Evolutionary conservation across 768 basidiomycete species (phyloP), one percentile per base, ranked within the genome.

Genomic region (Termitomyces sp.): DNA sequence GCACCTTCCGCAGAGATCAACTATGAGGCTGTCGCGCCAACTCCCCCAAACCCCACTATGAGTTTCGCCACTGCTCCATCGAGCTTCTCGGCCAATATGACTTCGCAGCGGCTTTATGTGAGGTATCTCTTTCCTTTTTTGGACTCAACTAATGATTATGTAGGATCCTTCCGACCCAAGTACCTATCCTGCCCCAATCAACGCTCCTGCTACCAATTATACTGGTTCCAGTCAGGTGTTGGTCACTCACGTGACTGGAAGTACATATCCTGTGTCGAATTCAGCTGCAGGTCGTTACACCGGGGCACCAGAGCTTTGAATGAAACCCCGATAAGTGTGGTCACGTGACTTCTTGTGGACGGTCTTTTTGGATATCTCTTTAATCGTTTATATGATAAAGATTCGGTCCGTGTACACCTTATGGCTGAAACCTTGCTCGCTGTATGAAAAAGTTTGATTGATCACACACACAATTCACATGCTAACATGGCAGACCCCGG

Each of bases 111-210:
- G 57, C 63, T 73, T 47, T 78, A 79, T 58, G 78, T 79, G 62
- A 67, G 75, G 62, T 17, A 19, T 3, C 12, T 19, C 28, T 21
- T 31, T 19, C 28, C n/a, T 38, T 41, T n/a, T 30, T 28, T 21
- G 17, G 47, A 33, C 19, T 44, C 47, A 14, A 52, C 33, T 54
- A 37, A 54, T 45, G 37, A 38, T 21, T 38, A 26, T 60, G 42
- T 46, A 76, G 71, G 64, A 75, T 52, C 71, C 71, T 42, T 71
- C 73, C 41, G 75, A 78, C 60, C 77, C 77, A 9, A 70, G 69
- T 33, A 78, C 77, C 14, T 78, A 68, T 63, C 75, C 76, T 49
- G 56, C 70, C 28, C 60, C 67, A 8, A 7, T 51, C 19, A 28
- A 46, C 17, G 35, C 40, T 41, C 51, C 49, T 44, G 46, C 60